phyloP scores from a whole-genome alignment of 2,329 filamentous ascomycete species.

The Colletotrichum endophyticum region DNA sequence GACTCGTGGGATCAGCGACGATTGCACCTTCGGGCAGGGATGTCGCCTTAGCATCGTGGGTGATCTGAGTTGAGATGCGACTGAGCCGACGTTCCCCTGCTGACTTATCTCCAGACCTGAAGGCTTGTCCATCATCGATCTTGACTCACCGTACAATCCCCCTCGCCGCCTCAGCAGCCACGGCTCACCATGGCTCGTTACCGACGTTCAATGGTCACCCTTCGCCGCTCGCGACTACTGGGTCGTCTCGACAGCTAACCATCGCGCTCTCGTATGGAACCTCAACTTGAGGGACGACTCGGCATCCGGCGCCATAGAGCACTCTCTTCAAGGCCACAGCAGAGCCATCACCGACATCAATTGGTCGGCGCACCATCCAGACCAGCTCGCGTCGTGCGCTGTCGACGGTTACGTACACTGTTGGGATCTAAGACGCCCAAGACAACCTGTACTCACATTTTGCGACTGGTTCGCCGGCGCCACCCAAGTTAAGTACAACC shows the following conservation, averaged over 20 bases:
- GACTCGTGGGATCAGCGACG: constrained; percentile 84
- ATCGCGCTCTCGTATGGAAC: constrained; percentile 94
- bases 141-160: constrained; percentile 87
- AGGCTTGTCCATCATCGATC: constrained; percentile 88
- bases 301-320: constrained; percentile 74
- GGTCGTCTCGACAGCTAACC: constrained; percentile 93
- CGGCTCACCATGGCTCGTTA: constrained; percentile 90
- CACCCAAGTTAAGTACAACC: constrained; percentile 94
- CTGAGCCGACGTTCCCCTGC: not conserved
- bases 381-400: constrained; percentile 86
- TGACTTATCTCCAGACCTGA: constrained; percentile 61
- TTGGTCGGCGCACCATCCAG: constrained; percentile 91
- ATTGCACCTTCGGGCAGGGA: constrained; percentile 92
- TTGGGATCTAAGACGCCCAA: constrained; percentile 83
- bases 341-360: constrained; percentile 96
- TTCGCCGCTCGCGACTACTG: constrained; percentile 90
- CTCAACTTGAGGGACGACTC: constrained; percentile 80
- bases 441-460: constrained; percentile 77
- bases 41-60: constrained; percentile 82
- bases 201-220: constrained; percentile 96
- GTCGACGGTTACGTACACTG: constrained; percentile 93
- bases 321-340: constrained; percentile 82
- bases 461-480: constrained; percentile 94
- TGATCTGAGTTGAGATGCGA: constrained; percentile 24
- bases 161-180: constrained; percentile 83